Conservation (phyloP, 1,284 basidiomycete genomes). For the Sparassis latifolia region DNA sequence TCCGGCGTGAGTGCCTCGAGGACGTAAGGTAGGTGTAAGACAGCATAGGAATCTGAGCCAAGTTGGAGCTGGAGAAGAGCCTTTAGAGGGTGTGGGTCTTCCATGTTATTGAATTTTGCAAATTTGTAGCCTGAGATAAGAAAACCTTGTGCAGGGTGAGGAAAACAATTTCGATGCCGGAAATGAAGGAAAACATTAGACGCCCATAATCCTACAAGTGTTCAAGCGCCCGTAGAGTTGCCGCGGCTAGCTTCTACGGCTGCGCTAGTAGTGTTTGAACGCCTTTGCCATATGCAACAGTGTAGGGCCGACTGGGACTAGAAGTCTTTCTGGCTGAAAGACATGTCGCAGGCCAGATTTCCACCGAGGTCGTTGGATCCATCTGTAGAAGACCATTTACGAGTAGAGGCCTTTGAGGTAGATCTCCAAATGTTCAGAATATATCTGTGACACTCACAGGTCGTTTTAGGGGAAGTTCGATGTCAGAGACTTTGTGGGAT, state of each 20-base stretch:
- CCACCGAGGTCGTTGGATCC: slow-evolving; percentile 17
- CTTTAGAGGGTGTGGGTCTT: slow-evolving; percentile 45
- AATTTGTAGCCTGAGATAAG: background rate
- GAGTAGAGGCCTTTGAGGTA: slow-evolving; percentile 27
- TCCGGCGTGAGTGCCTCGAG: slow-evolving; percentile 44
- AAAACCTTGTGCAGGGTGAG: background rate
- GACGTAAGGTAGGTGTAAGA: slow-evolving; percentile 51
- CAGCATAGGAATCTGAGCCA: slow-evolving; percentile 55
- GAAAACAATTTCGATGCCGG: background rate
- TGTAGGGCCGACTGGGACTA: too few species aligned
- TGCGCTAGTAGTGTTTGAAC: too few species aligned
- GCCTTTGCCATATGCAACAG: too few species aligned
- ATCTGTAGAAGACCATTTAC: slow-evolving; percentile 22
- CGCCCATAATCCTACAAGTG: too few species aligned
- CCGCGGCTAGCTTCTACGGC: too few species aligned
- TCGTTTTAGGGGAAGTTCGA: slow-evolving; percentile 79
- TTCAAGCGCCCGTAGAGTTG: too few species aligned
- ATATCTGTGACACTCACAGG: background rate
- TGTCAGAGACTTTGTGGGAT: slow-evolving; percentile 84
- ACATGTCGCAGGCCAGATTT: too few species aligned
- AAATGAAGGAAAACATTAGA: background rate
- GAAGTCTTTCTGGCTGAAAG: too few species aligned
- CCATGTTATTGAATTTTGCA: slow-evolving; percentile 12
- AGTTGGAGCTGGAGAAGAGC: slow-evolving; percentile 64
- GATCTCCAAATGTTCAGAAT: background rate